These are phyloP conservation scores for Yarrowia yakushimensis DNA, from an alignment of 805 yeast genomes.

Conservation along the genomic window DNA sequence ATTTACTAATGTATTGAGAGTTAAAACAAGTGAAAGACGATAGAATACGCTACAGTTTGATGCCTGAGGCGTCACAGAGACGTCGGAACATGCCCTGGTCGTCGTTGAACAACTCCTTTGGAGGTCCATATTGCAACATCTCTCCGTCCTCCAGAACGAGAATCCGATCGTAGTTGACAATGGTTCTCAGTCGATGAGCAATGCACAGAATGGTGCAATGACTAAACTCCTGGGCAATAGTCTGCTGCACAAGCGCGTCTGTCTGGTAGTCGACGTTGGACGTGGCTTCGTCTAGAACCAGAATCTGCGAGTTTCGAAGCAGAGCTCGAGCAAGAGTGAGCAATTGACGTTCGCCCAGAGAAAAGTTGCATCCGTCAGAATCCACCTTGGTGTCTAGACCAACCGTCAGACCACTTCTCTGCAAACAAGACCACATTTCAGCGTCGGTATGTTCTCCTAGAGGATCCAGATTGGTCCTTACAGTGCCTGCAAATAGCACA, in stretches of 20 bases:
- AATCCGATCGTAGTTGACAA: constrained; percentile 55
- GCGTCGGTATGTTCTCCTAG: constrained; percentile 55
- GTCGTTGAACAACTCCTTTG: constrained; percentile 44
- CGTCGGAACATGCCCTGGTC: constrained; percentile 46
- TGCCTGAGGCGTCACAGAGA: constrained; percentile 48
- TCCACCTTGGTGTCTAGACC: constrained; percentile 60
- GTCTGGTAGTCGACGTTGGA: constrained; percentile 74
- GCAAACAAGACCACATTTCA: constrained; percentile 64
- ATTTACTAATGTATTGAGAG: too few relatives aligned
- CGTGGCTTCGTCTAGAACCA: constrained; percentile 74
- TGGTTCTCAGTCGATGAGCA: constrained; percentile 68
- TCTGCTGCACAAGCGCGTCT: constrained; percentile 61
- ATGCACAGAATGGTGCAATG: constrained; percentile 66
- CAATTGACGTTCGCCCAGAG: constrained; percentile 69
- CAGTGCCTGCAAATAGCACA: constrained; percentile 73
- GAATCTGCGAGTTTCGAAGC: constrained; percentile 57
- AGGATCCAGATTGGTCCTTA: constrained; percentile 76
- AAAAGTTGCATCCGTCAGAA: constrained; percentile 69
- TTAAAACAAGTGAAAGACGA: background rate
- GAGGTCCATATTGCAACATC: constrained; percentile 53
- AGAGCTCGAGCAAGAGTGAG: constrained; percentile 69
- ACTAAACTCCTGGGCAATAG: constrained; percentile 56
- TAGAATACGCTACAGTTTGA: background rate
- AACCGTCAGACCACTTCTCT: constrained; percentile 55
- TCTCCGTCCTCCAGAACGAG: constrained; percentile 59